Evolutionary conservation across 1,284 basidiomycete species (phyloP), one percentile per base, ranked within the genome.

Genomic region (Meira miltonrushii): DNA sequence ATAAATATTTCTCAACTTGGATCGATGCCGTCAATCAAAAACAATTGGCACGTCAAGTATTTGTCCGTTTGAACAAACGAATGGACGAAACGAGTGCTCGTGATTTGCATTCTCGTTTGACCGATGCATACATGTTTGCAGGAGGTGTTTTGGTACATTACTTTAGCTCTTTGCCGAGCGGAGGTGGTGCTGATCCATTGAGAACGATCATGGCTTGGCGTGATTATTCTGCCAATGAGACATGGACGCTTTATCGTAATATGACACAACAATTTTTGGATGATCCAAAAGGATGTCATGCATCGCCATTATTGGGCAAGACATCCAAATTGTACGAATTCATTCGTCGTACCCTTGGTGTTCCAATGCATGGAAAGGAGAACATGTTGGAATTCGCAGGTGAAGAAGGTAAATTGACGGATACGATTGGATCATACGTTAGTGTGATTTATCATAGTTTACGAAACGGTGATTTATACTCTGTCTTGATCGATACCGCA

Each of bases 351-450:
- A 67, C 62, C 1, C 61, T 74, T n/a, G 67, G 67, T 1, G 70
- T 74, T 28, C 71, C 71, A 4, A 71, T 74, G 71, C 68, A 71
- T 25, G 72, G 72, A 49, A 58, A 63, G 41, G 70, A 72, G 61
- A 72, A 72, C 54, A 53, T 68, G 40, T 57, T 64, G 51, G 69
- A 72, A 59, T 74, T 74, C 51, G 54, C 60, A 61, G 46, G 55
- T 21, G 55, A 44, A 33, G 37, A 38, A 15, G 19, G 39, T 10
- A 17, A 41, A 19, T 25, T 52, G 47, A 48, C 48, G 17, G 25
- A 50, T 21, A 58, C 57, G 15, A 59, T 59, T 33, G 57, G 57
- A 13, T 38, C 23, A 19, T 25, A 47, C 17, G 57, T 59, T 38
- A 55, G 52, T 38, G 43, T 44, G n/a, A 59, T 59, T 40, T 51